Evolutionary conservation across 441 rosid species (phyloP).

Genomic region (Pelargonium cotyledonis): DNA sequence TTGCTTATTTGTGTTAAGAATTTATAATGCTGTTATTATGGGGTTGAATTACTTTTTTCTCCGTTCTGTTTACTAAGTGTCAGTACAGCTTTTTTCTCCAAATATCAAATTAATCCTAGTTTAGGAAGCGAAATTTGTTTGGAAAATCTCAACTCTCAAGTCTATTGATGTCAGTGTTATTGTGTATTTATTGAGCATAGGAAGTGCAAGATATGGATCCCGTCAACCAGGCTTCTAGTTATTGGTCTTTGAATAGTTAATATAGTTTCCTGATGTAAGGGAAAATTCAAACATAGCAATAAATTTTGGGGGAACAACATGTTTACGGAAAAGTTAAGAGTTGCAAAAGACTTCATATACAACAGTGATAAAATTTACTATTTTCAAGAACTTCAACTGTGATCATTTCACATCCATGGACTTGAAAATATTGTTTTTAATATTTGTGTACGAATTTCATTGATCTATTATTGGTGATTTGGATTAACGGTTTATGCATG

Average conservation of each 20-base stretch:
- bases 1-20: constrained; percentile 2
- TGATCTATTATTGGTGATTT: background rate
- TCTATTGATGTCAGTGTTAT: background rate
- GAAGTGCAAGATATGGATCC: background rate
- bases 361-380: background rate
- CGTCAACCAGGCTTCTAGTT: background rate
- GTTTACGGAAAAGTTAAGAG: constrained; percentile 1
- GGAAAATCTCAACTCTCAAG: constrained; percentile 1
- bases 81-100: background rate
- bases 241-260: constrained; percentile 3
- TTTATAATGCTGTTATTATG: background rate
- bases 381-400: background rate
- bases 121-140: background rate
- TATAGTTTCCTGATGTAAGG: background rate
- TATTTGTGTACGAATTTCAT: background rate
- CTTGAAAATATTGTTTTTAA: background rate
- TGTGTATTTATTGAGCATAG: background rate
- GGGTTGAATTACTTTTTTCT: constrained; percentile 2
- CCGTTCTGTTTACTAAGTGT: background rate
- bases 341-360: background rate
- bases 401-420: background rate
- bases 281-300: background rate
- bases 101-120: background rate
- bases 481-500: background rate
- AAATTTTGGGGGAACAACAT: background rate